phyloP scores from a whole-genome alignment of 78 protist genomes.

The Fonticula alba region DNA sequence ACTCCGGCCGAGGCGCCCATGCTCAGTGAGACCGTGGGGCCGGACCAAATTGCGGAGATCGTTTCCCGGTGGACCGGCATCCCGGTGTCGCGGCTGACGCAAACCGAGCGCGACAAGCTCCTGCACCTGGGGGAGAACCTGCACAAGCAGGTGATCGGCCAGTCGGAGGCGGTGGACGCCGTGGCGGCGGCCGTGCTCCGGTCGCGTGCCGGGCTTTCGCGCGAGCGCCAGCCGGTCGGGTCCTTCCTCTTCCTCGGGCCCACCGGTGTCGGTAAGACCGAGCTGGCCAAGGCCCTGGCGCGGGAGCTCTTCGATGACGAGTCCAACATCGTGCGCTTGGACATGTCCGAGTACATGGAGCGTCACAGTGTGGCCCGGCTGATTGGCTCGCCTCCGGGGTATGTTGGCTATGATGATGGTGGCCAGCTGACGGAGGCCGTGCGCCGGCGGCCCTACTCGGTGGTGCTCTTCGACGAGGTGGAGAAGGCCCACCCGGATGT shows the following conservation, averaged over 20 bases:
- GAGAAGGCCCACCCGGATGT: slow-evolving; percentile 84
- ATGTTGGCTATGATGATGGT: slow-evolving; percentile 91
- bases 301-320: slow-evolving; percentile 76
- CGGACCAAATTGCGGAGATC: slow-evolving; percentile 50
- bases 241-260: slow-evolving; percentile 70
- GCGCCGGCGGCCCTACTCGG: slow-evolving; percentile 81
- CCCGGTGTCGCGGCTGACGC: slow-evolving; percentile 66
- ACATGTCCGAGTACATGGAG: slow-evolving; percentile 95
- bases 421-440: slow-evolving; percentile 97
- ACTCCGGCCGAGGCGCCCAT: too few relatives aligned
- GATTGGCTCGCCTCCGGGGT: slow-evolving; percentile 98
- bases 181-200: slow-evolving; percentile 82
- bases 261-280: slow-evolving; percentile 88
- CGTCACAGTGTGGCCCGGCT: slow-evolving; percentile 71
- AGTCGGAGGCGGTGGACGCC: slow-evolving; percentile 80
- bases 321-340: slow-evolving; percentile 74
- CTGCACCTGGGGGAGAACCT: slow-evolving; percentile 51
- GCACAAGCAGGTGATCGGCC: slow-evolving; percentile 83
- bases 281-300: slow-evolving; percentile 87
- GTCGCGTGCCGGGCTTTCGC: slow-evolving; percentile 73
- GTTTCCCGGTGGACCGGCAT: slow-evolving; percentile 90
- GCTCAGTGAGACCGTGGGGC: slow-evolving; percentile 37
- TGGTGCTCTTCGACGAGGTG: slow-evolving; percentile 93
- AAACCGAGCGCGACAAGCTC: slow-evolving; percentile 59
- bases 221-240: slow-evolving; percentile 66